Conservation (phyloP, 306 rosid species). For the Cucumis cinereus region DNA sequence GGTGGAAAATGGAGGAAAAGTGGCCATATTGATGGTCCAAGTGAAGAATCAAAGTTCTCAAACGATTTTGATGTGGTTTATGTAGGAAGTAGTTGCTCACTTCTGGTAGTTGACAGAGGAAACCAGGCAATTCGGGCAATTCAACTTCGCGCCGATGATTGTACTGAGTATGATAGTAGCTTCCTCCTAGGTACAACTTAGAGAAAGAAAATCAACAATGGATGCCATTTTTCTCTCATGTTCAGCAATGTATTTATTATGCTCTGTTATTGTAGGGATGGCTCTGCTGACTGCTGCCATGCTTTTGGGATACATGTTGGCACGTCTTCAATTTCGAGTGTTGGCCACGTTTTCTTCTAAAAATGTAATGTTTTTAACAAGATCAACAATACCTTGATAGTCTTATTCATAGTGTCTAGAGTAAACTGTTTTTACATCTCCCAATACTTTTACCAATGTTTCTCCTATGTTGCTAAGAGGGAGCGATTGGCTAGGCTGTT, state of each 20-base stretch:
- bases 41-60: conserved; percentile 94
- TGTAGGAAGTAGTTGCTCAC: conserved; percentile 67
- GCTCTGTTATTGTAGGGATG: conserved; percentile 40
- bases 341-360: conserved; percentile 58
- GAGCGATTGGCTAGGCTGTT: not conserved
- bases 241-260: not conserved
- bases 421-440: not conserved
- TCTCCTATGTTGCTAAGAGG: not conserved
- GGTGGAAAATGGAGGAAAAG: conserved; percentile 84
- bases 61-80: conserved; percentile 77
- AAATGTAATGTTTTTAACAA: conserved; percentile 17
- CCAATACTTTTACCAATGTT: not conserved
- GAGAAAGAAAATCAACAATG: not conserved
- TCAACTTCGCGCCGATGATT: conserved; percentile 70
- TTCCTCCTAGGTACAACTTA: conserved; percentile 50
- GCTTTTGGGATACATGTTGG: conserved; percentile 85
- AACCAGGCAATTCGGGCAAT: conserved; percentile 89
- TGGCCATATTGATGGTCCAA: conserved; percentile 86
- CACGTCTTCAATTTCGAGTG: conserved; percentile 59
- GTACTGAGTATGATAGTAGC: conserved; percentile 44
- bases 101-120: conserved; percentile 84
- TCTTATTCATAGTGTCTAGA: not conserved
- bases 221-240: not conserved
- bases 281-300: conserved; percentile 53
- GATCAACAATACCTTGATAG: not conserved